Percentiles rank a stretch among this genome's conserved stretches.
Evolutionary conservation across 2,329 filamentous ascomycete genomes (phyloP).

Genomic region (Colletotrichum orchidophilum): DNA sequence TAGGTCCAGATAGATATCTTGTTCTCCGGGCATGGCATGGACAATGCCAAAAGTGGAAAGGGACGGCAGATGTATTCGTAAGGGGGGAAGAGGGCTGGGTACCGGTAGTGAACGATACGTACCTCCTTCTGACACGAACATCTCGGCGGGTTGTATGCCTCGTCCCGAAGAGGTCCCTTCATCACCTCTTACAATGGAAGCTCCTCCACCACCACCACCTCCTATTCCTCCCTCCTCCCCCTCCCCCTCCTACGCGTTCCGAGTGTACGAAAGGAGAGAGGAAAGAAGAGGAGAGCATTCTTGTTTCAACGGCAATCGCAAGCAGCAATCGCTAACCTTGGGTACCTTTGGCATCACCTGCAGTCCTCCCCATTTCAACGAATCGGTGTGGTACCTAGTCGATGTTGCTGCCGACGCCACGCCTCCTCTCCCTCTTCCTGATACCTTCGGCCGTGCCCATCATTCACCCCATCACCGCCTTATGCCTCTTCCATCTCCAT

Average conservation of each 20-base stretch:
- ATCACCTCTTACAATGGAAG: neutral
- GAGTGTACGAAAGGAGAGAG: no score
- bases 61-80: no score
- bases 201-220: no score
- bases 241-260: no score
- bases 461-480: slow-evolving; percentile 8
- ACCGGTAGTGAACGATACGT: no score
- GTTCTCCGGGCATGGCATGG: neutral
- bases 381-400: neutral
- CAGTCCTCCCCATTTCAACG: neutral
- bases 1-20: neutral
- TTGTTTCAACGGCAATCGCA: neutral
- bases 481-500: neutral
- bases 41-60: no score
- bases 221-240: no score
- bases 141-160: neutral
- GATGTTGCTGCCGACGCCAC: neutral
- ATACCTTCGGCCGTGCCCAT: neutral
- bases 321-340: neutral
- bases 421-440: neutral
- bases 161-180: neutral
- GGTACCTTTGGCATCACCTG: neutral
- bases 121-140: neutral
- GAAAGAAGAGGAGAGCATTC: no score
- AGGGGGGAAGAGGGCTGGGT: no score